Evolutionary conservation across 345 rosid species (phyloP).

Genomic region (Erodium maritimum): DNA sequence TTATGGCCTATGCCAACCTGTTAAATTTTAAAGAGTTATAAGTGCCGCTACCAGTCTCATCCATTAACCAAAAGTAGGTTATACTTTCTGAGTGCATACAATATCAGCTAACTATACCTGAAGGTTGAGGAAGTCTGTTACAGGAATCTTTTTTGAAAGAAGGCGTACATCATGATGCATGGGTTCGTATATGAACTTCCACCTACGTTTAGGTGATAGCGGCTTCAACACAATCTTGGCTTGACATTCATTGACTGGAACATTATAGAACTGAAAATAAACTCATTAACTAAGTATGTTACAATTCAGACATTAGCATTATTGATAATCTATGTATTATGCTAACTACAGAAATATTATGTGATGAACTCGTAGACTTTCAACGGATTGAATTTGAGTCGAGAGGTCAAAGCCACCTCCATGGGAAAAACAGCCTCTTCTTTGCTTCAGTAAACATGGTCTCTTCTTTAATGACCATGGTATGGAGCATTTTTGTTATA

Average conservation of each 20-base stretch:
- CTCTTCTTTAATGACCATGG: too few species aligned
- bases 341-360: too few species aligned
- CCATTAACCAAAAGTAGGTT: conserved; percentile 3
- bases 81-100: neutral
- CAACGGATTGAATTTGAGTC: too few species aligned
- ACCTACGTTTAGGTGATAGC: conserved; percentile 47
- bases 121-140: conserved; percentile 66
- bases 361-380: too few species aligned
- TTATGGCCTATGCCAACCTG: conserved; percentile 34
- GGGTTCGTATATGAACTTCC: conserved; percentile 81
- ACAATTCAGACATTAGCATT: neutral
- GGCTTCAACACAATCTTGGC: conserved; percentile 83
- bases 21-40: conserved; percentile 1
- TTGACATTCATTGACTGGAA: conserved; percentile 70
- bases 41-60: conserved; percentile 1
- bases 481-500: too few species aligned
- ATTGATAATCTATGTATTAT: too few species aligned
- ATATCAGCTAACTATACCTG: conserved; percentile 34
- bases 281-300: conserved; percentile 5
- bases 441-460: too few species aligned
- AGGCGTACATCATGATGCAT: conserved; percentile 54
- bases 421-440: too few species aligned
- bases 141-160: conserved; percentile 74
- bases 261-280: conserved; percentile 61
- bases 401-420: too few species aligned